Base-by-base conservation (phyloP, 2,329 filamentous ascomycete genomes). In the Microdochium nivale region DNA sequence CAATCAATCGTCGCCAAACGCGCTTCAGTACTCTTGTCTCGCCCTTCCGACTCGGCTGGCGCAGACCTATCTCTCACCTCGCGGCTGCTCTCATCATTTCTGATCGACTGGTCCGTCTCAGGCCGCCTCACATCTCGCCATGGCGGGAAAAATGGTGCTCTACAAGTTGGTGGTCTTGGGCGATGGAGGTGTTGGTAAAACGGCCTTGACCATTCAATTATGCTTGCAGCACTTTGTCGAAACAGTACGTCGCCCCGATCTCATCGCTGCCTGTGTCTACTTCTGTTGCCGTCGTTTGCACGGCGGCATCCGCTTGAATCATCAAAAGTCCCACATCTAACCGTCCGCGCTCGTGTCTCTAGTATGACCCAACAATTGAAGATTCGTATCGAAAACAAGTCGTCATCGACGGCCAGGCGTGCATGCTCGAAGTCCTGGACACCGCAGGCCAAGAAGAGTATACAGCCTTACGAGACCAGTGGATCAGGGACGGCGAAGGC, bases 391-490 rank as follows among this genome's bases (percentile, higher is more conserved):
- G 88, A 61, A 92, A 92, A 73, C 87, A 91, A 69, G 87, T 91
- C 55, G 88, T 96, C 65, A 97, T 97, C 70, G 94, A 97, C 67
- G 82, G 85, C 55, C 89, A 95, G 69, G 90, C 91, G 46, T 96
- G 91, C 76, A 96, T 96, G 91, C 83, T 96, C 63, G 92, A 97
- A 71, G 90, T 96, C 48, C 81, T 96, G 63, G 94, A 99, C 73
- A 99, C 94, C 51, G 94, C 94, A 50, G 94, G 94, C 53, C 94
- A 99, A 70, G 94, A 99, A 74, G 94, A 99, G 74, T 99, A 97
- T 72, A 96, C 92, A 57, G 94, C 94, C 47, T 76, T 97, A 63
- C 82, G 94, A 65, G 94, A 97, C 69, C 94, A 97, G 75, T 97
- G 92, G 92, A 97, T 97, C 68, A 84, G 94, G 61, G 92, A 97